phyloP scores from a whole-genome alignment of 805 yeast species.

The Candida krabiensis region DNA sequence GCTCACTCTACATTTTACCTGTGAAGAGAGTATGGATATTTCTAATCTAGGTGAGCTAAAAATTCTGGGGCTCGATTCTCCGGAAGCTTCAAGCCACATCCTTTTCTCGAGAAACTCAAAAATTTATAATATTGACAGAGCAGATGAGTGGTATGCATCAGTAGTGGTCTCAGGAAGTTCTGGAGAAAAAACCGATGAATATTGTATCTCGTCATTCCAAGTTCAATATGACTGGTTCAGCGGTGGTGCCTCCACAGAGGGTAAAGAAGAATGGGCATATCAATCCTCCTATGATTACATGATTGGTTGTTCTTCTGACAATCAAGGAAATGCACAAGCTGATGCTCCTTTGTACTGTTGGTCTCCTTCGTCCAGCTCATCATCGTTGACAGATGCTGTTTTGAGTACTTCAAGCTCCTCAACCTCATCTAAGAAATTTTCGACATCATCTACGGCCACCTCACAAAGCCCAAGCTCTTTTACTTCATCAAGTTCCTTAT shows the following conservation, averaged over 20 bases:
- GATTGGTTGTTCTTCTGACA: constrained; percentile 28
- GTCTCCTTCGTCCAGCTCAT: constrained; percentile 2
- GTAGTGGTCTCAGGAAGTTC: constrained; percentile 27
- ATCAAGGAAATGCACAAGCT: constrained; percentile 28
- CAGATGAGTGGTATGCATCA: constrained; percentile 30
- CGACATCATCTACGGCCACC: too few relatives aligned
- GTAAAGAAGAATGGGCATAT: constrained; percentile 16
- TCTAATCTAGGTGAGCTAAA: constrained; percentile 27
- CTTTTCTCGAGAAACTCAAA: constrained; percentile 27
- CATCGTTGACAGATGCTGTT: too few relatives aligned
- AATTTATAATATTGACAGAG: constrained; percentile 17
- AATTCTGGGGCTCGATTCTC: constrained; percentile 30
- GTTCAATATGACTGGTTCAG: constrained; percentile 34
- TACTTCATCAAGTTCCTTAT: too few relatives aligned
- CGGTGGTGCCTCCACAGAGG: constrained; percentile 9
- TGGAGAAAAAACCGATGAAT: constrained; percentile 8
- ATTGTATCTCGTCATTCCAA: constrained; percentile 29
- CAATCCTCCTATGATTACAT: constrained; percentile 24
- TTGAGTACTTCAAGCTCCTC: too few relatives aligned
- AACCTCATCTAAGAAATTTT: too few relatives aligned
- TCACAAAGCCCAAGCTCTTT: too few relatives aligned
- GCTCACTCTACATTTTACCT: constrained; percentile 17
- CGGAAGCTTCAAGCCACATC: constrained; percentile 21
- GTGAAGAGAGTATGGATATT: constrained; percentile 11
- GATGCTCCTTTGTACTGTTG: constrained; percentile 30